These are phyloP conservation scores for Mycena pura DNA, from an alignment of 768 basidiomycete genomes.

Conservation along the genomic window DNA sequence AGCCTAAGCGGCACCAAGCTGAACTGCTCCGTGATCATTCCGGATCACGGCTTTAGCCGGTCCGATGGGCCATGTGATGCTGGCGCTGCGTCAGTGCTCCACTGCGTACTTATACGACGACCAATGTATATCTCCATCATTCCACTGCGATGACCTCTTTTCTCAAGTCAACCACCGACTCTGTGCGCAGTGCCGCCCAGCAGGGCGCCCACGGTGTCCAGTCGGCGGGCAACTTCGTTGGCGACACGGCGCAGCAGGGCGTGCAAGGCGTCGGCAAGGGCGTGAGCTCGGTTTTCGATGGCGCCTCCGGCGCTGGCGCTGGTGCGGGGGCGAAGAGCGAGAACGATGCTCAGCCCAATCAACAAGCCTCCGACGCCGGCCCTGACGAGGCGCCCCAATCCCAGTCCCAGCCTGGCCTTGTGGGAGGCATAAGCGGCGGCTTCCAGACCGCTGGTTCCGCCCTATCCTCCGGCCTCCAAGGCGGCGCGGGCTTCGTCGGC, in stretches of 20 bases:
- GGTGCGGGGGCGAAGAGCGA: not conserved
- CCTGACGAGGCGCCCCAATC: not conserved
- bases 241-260: not conserved
- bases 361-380: not conserved
- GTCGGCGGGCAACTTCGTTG: not conserved
- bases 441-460: not conserved
- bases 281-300: not conserved
- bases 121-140: not conserved
- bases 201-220: not conserved
- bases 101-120: too few species aligned
- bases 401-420: not conserved
- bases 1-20: too few species aligned
- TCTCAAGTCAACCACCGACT: conserved; percentile 3
- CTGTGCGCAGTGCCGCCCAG: not conserved
- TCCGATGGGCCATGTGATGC: too few species aligned
- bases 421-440: not conserved
- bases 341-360: not conserved
- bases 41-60: too few species aligned
- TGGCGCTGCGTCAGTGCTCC: too few species aligned
- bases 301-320: not conserved
- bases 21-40: too few species aligned
- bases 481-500: conserved; percentile 15
- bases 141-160: conserved; percentile 1
- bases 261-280: not conserved
- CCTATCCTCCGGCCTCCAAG: conserved; percentile 18